Evolutionary conservation across 805 yeast species (phyloP), one percentile per base, ranked within the genome.

Genomic region (Cyberlindnera mississippiensis): DNA sequence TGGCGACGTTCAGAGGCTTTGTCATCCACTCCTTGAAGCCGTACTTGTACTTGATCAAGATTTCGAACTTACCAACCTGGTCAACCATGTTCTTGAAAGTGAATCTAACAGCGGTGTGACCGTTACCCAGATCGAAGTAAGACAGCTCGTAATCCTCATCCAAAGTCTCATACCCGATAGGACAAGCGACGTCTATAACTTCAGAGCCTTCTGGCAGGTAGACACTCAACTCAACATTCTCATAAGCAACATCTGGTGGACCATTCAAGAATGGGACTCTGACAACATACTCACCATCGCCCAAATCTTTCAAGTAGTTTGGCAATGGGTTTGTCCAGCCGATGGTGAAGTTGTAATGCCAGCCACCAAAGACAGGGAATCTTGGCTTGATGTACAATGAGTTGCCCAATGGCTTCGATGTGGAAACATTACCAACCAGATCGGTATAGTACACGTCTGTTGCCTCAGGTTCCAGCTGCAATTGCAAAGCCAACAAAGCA

Each of bases 351-450:
- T 91, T 88, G 66, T 88, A 91, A 56, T 81, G 75, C 99, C 99
- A 93, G 33, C 90, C 95, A 37, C 99, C 99, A 64, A 87, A 85
- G 6, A 93, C 61, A n/a, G 99, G 99, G 69, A 71, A 93, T 62
- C 99, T 76, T 42, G 98, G 98, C 56, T 75, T 77, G 50, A 93
- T 62, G 28, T 81, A 67, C 36, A 87, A 65, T 46, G 51, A 59
- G 39, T 62, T 59, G 4, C 51, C 51, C 13, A 57, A 40, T 4
- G 65, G 57, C 47, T 69, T 68, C 37, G 84, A 82, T 3, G 97
- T 85, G 6, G 96, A 82, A 12, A 91, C 96, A 64, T 87, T 86
- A 28, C 99, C 99, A 22, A 91, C 96, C 51, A 84, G 75, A 63
- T 93, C 99, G 10, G 88, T 82, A 60, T 71, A 87, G 66, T 86